Conservation (phyloP, 202 grass and related monocot genomes). For the Setaria viridis region DNA sequence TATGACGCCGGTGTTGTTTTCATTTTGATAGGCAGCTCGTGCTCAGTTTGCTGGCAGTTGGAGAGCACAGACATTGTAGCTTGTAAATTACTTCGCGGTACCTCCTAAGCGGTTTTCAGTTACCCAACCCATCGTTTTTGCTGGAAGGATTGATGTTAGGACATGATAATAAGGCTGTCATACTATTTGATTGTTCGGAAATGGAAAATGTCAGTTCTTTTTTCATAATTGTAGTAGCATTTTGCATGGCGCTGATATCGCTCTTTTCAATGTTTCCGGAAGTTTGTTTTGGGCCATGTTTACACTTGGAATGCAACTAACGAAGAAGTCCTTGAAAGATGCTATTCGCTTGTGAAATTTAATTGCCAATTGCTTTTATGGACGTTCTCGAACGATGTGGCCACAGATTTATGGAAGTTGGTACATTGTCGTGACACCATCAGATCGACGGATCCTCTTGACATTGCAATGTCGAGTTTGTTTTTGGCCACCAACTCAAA, state of each 20-base stretch:
- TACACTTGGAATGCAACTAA: neutral
- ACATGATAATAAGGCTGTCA: constrained; percentile 45
- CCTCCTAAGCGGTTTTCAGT: constrained; percentile 30
- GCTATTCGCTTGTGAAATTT: neutral
- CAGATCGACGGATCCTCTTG: neutral
- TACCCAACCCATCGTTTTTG: constrained; percentile 39
- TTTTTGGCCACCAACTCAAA: too few species aligned
- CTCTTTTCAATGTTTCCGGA: neutral
- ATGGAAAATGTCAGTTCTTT: neutral
- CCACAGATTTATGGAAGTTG: neutral
- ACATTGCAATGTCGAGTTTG: neutral
- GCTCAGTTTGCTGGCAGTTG: constrained; percentile 27
- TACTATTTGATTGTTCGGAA: constrained; percentile 33
- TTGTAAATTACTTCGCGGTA: constrained; percentile 66
- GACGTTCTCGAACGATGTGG: neutral
- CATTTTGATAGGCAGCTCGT: constrained; percentile 46
- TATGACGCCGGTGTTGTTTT: constrained; percentile 21
- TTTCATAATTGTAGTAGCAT: neutral
- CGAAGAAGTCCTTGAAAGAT: neutral
- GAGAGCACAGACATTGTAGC: constrained; percentile 43
- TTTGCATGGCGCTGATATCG: neutral
- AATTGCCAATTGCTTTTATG: neutral
- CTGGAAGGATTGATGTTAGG: constrained; percentile 44
- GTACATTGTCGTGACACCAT: neutral
- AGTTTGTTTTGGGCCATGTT: neutral